Base-by-base conservation (phyloP, 2,329 filamentous ascomycete genomes). In the Alternaria hordeiaustralica region DNA sequence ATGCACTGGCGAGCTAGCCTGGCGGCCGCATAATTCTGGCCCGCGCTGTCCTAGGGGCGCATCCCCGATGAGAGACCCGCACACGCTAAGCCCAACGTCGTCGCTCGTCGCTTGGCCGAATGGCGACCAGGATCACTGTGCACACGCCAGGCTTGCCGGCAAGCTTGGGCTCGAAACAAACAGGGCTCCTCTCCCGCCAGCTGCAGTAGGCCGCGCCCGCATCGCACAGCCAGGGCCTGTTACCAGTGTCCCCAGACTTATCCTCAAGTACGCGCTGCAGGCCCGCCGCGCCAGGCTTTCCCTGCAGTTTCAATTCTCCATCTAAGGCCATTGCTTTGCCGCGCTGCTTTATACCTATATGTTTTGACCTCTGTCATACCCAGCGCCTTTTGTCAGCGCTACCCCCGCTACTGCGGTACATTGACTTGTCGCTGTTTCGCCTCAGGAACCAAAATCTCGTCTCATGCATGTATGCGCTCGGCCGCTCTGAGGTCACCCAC, bases 401-500 rank as follows among this genome's bases (percentile, higher is more conserved):
- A 64, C 65, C 67, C 66, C 74, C 69, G 65, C 66, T 69, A 62
- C 66, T 64, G 67, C 66, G 61, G 59, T 75, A 63, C 69, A 71
- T 66, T 68, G 69, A 63, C 63, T 66, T 61, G 67, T 67, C 67
- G 64, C 68, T 68, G 70, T 72, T 74, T 78, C 73, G 76, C 76
- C 75, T 78, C 74, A 75, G 71, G 73, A 74, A 74, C 72, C 72
- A 67, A 66, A 72, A 60, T 54, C 69, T 66, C 74, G 63, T 65
- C 71, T 74, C 71, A 78, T 80, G 78, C 78, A 80, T 80, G 78
- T 76, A 80, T 78, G 76, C 78, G 70, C 71, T 67, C 74, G 64
- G 67, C 71, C 70, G 61, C 62, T 66, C 68, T 75, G 74, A 78
- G 69, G 64, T 75, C 71, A 72, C 71, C 69, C 67, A 73, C 70